Evolutionary conservation across 108 stramenopile species (phyloP), one percentile per base, ranked within the genome.

Genomic region (Conticribra guillardii): DNA sequence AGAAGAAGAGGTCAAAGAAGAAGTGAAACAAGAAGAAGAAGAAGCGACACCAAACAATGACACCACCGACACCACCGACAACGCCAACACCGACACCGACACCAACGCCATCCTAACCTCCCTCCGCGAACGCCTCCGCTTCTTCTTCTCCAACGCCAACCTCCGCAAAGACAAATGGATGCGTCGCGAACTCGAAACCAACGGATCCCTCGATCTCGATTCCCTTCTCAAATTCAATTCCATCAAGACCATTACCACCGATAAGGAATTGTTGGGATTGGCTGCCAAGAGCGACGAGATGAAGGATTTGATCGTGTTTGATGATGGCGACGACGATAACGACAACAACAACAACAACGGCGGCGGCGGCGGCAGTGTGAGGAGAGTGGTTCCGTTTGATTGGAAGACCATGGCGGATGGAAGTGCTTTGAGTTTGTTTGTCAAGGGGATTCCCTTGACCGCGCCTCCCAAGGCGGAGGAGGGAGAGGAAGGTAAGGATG

Each of bases 131-230:
- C 90, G 92, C 37, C 84, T 96, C 55, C 54, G 60, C 71, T 96
- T 96, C 85, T 96, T 96, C 87, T 96, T 96, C 76, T 85, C 87
- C 24, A 87, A 93, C 69, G 90, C 92, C 71, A 96, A 96, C 64
- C 69, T 93, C 34, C 87, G 92, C 44, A 84, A 83, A 63, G 95
- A 96, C 64, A 64, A 65, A 54, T 96, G 91, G 82, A 88, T 96
- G 77, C 89, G 90, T 30, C 78, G 76, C 49, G 73, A 82, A 18
- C 66, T 94, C 45, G 62, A 79, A 58, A 71, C 79, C 11, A 56
- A 51, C 48, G 71, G 81, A 54, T 50, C 41, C 37, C 68, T 95
- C 64, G 60, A 84, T 18, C 81, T 93, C 33, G 89, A 89, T 0
- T 21, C 61, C 11, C 65, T 96, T 32, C 60, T 96, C 24, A 55